Percentiles rank a stretch among this genome's conserved stretches.
These are phyloP conservation scores for Cinnamomum micranthum DNA, from an alignment of 164 flowering plant genomes.

Conservation along the genomic window DNA sequence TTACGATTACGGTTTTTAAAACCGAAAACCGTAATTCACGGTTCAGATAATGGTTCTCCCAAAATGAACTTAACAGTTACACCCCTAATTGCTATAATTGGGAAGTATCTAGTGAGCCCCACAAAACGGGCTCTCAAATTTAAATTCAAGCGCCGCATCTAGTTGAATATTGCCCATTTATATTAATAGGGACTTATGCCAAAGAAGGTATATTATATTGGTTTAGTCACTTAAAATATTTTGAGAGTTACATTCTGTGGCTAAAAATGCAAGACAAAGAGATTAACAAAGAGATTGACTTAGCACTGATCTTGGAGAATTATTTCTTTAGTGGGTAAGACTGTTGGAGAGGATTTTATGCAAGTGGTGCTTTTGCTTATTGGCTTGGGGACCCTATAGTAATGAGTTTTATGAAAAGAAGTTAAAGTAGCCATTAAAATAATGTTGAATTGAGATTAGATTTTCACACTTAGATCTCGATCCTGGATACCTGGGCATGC, in stretches of 20 bases:
- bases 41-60: too few relatives aligned
- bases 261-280: neutral
- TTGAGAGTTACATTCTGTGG: neutral
- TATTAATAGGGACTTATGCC: too few relatives aligned
- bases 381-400: neutral
- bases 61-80: too few relatives aligned
- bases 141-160: too few relatives aligned
- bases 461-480: neutral
- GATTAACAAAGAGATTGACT: constrained; percentile 17
- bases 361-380: neutral
- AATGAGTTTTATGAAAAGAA: neutral
- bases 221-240: neutral
- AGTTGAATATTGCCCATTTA: too few relatives aligned
- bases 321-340: neutral
- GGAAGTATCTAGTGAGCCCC: too few relatives aligned
- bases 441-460: neutral
- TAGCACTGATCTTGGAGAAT: neutral
- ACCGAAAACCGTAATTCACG: too few relatives aligned
- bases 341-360: constrained; percentile 10
- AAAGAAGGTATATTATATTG: too few relatives aligned
- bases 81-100: too few relatives aligned
- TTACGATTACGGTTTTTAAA: too few relatives aligned
- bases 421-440: neutral
- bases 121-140: too few relatives aligned
- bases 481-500: neutral